These are phyloP conservation scores for Trichophyton simii DNA, from an alignment of 2,329 filamentous ascomycete species.

Conservation along the genomic window DNA sequence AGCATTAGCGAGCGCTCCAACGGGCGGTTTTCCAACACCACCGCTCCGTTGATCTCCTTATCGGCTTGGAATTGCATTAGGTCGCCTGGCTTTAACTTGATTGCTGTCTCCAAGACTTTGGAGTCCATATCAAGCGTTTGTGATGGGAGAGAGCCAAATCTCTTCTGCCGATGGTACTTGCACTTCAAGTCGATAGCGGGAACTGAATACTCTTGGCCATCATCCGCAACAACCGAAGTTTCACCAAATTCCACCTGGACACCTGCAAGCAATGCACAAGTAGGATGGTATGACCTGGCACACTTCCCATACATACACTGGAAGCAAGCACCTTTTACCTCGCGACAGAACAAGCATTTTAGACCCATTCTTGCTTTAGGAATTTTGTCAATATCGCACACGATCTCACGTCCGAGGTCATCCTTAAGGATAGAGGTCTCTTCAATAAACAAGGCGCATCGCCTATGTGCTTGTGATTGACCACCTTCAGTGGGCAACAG, in stretches of 20 bases:
- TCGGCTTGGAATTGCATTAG: conserved; percentile 75
- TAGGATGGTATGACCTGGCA: conserved; percentile 83
- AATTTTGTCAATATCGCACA: conserved; percentile 69
- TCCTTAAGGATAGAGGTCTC: conserved; percentile 74
- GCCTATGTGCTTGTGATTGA: conserved; percentile 63
- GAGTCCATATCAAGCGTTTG: conserved; percentile 58
- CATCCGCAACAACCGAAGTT: conserved; percentile 75
- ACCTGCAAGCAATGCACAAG: conserved; percentile 81
- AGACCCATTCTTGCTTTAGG: conserved; percentile 78
- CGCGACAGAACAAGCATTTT: conserved; percentile 89
- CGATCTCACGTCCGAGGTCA: conserved; percentile 54
- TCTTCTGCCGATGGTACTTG: conserved; percentile 81
- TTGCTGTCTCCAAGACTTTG: conserved; percentile 56
- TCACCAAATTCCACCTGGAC: conserved; percentile 82
- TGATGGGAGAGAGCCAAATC: conserved; percentile 60
- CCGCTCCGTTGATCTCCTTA: conserved; percentile 81
- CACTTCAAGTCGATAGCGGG: conserved; percentile 88
- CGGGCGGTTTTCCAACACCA: conserved; percentile 69
- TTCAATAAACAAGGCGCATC: conserved; percentile 82
- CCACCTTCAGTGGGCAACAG: conserved; percentile 82
- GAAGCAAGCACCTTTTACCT: conserved; percentile 89
- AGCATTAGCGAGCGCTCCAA: conserved; percentile 66
- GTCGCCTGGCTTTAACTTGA: conserved; percentile 56
- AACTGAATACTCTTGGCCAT: conserved; percentile 84
- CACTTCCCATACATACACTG: conserved; percentile 95